A percentile compares a stretch with the other conserved stretches of the same genome.
Conservation (phyloP, 768 basidiomycete species). For the Mycena polygramma region DNA sequence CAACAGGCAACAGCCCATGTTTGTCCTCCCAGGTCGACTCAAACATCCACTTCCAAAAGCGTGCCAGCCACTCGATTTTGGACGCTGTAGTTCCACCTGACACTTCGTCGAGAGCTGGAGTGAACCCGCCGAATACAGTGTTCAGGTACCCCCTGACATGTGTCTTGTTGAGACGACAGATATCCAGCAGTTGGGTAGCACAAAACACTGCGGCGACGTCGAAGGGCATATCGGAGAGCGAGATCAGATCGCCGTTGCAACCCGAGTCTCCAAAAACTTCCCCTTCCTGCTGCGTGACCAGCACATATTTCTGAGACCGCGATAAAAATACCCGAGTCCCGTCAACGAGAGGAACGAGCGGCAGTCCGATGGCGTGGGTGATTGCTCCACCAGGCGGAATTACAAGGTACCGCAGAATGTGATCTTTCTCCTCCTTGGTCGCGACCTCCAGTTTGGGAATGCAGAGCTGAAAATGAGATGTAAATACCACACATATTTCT, state of each 20-base stretch:
- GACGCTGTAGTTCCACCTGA: slow-evolving; percentile 4
- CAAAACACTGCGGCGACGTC: slow-evolving; percentile 13
- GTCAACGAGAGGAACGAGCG: slow-evolving; percentile 31
- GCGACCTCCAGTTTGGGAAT: background rate
- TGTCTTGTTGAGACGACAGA: slow-evolving; percentile 14
- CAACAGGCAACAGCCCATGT: slow-evolving; percentile 23
- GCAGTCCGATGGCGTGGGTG: slow-evolving; percentile 24
- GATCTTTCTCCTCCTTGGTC: slow-evolving; percentile 22
- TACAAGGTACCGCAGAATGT: slow-evolving; percentile 35
- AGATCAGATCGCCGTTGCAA: slow-evolving; percentile 29
- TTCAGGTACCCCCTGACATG: slow-evolving; percentile 37
- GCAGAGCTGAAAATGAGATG: slow-evolving; percentile 2
- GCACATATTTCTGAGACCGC: slow-evolving; percentile 1
- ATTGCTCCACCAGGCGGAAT: slow-evolving; percentile 4
- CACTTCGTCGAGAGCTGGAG: slow-evolving; percentile 32
- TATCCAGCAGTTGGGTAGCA: slow-evolving; percentile 15
- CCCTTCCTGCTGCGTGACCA: slow-evolving; percentile 31
- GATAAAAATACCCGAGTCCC: slow-evolving; percentile 28
- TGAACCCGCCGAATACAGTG: slow-evolving; percentile 21
- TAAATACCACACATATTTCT: background rate
- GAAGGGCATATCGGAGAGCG: slow-evolving; percentile 20
- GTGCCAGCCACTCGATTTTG: slow-evolving; percentile 41
- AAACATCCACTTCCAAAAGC: slow-evolving; percentile 45
- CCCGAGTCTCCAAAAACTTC: slow-evolving; percentile 30
- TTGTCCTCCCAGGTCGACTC: slow-evolving; percentile 20